Evolutionary conservation across 1,139 yeast species (phyloP), one percentile per base, ranked within the genome.

Genomic region (Wickerhamomyces sp.): DNA sequence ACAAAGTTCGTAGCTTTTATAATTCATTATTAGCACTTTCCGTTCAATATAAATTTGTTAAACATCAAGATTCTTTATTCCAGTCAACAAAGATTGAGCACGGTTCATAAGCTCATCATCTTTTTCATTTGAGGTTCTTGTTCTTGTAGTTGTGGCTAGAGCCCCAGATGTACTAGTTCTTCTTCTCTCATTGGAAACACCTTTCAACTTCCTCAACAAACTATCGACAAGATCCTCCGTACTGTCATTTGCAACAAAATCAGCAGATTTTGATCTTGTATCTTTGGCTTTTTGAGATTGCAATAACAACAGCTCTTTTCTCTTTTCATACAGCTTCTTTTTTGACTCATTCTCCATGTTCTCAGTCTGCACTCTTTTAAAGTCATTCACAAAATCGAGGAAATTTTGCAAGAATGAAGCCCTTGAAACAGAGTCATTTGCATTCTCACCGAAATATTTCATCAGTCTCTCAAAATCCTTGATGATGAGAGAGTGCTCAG

Each of bases 391-490:
- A 64, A 93, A 93, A 47, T 78, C 76, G 6, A 89, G 69, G 61
- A 93, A 85, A 60, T 84, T 84, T 48, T 76, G 69, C 59, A 93
- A 83, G 61, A 93, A 91, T 1, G 81, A 68, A 49, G 78, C 76
- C 48, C 81, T 76, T 52, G 90, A 79, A 15, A 77, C 67, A 7
- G 69, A 59, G 58, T 88, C 95, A 6, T 66, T 63, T 1, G 79
- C 72, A 58, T 84, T 83, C 62, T 93, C 99, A 8, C 98, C 98
- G 64, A 84, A 93, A 60, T 79, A 84, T 42, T 69, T 69, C 93
- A 93, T 82, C 43, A 88, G 68, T 41, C 75, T 72, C 34, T 75
- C 72, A 53, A 83, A 79, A 41, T 78, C 82, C 3, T 68, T 63
- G 37, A 78, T 62, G 0, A 93, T 79, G 18, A 73, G 64, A 45